These are phyloP conservation scores for Juglanconis oblonga DNA, from an alignment of 2,329 filamentous ascomycete genomes.

Conservation along the genomic window DNA sequence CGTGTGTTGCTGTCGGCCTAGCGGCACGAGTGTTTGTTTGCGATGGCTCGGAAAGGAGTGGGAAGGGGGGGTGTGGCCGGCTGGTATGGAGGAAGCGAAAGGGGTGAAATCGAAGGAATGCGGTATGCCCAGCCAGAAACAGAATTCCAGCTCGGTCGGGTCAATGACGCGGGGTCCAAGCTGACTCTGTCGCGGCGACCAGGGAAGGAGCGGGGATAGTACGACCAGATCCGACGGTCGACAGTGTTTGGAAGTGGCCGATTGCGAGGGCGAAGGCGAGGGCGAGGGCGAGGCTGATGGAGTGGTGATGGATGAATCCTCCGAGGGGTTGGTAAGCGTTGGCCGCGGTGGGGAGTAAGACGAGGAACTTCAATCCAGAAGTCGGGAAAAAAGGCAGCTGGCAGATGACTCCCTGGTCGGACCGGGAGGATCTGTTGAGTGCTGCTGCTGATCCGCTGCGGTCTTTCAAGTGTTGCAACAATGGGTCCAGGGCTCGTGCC, in stretches of 20 bases:
- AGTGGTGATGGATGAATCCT: not conserved
- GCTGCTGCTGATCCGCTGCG: not conserved
- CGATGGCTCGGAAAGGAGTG: not conserved
- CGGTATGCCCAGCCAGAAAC: not conserved
- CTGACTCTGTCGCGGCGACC: constrained; percentile 14
- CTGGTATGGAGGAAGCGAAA: constrained; percentile 11
- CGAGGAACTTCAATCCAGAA: not conserved
- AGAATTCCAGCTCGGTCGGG: constrained; percentile 13
- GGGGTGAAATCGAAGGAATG: constrained; percentile 16
- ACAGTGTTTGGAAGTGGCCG: not conserved
- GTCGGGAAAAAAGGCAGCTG: not conserved
- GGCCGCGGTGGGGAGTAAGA: not conserved
- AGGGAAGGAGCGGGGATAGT: not conserved
- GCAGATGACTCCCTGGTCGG: not conserved
- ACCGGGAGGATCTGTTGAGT: not conserved
- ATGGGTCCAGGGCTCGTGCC: not conserved
- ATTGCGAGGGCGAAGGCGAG: not conserved
- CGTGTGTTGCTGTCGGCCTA: not conserved
- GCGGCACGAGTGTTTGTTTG: constrained; percentile 1
- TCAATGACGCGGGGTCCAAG: constrained; percentile 19
- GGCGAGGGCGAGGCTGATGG: constrained; percentile 7
- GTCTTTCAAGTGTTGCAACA: not conserved
- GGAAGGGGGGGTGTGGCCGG: not conserved
- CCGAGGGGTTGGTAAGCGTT: not conserved
- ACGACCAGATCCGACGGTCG: not conserved